Base-by-base conservation (phyloP, 2,329 filamentous ascomycete genomes). In the Plenodomus tracheiphilus region DNA sequence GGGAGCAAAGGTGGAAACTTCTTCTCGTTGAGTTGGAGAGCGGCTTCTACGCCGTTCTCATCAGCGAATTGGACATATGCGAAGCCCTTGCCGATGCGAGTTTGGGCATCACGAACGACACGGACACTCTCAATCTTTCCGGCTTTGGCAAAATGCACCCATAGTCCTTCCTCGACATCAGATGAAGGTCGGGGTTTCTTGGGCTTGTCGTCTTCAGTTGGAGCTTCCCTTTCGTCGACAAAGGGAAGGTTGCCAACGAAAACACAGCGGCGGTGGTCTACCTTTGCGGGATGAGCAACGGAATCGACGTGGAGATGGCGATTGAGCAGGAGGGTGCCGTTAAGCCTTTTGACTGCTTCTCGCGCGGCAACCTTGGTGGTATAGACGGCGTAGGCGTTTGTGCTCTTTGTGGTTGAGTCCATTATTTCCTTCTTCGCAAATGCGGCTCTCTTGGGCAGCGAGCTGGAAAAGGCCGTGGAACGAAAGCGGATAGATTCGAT, bases 191-290 rank as follows among this genome's bases (percentile, higher is more conserved):
- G 89, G 59, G 81, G 85, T 74, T 89, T 90, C 34, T 62, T 63
- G 15, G 50, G 40, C 30, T 89, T 89, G 64, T 86, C 82, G 42
- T 83, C 86, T 35, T 85, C 84, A 28, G 85, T 80, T 38, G 79
- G 82, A 18, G 88, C 74, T 42, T 87, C 79, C 34, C 83, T 88
- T 75, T 97, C 92, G 59, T 97, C 91, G 15, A 99, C 90, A 65
- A 99, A 99, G 41, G 91, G 91, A 1, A 99, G 81, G 68, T 99
- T 99, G 39, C 94, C 94, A 20, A 99, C 89, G 66, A 99, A 99
- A 15, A 99, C 86, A 72, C 94, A 99, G 46, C 92, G 88, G 50
- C 88, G 86, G 72, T 96, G 86, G 68, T 96, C 93, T 16, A 86
- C 84, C 35, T 86, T 83, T 13, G 88, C 81, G 0, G 94, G 94